phyloP scores from a whole-genome alignment of 768 basidiomycete genomes.

The Boletellus emodensis region DNA sequence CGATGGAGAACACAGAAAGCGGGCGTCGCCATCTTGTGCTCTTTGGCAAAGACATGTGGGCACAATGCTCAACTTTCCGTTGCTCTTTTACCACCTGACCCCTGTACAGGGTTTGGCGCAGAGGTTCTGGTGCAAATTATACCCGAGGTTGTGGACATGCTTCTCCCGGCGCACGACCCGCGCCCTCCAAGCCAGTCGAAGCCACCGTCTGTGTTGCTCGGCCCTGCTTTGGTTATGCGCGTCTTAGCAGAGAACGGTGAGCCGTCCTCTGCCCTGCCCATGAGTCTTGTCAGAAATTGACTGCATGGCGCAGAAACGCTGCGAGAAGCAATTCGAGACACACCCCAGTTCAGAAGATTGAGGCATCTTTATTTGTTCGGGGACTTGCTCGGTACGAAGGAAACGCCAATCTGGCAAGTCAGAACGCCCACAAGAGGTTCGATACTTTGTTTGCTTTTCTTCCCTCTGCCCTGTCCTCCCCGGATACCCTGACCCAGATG shows the following conservation, averaged over 20 bases:
- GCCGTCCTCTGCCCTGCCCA: neutral
- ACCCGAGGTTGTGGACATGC: slow-evolving; percentile 11
- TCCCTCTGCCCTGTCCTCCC: neutral
- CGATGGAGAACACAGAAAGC: slow-evolving; percentile 13
- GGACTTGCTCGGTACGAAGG: slow-evolving; percentile 2
- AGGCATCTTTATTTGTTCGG: slow-evolving; percentile 17
- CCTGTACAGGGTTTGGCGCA: slow-evolving; percentile 8
- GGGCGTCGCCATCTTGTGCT: slow-evolving; percentile 17
- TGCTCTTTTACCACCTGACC: neutral
- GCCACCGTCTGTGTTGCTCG: slow-evolving; percentile 8
- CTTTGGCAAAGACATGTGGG: slow-evolving; percentile 15
- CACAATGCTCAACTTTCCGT: neutral
- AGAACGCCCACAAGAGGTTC: slow-evolving; percentile 11
- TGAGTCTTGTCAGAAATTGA: neutral
- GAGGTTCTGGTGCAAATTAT: slow-evolving; percentile 8
- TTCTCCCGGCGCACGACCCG: slow-evolving; percentile 4
- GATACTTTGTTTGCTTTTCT: neutral
- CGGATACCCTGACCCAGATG: neutral
- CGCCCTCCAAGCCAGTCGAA: neutral
- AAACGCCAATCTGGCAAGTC: slow-evolving; percentile 11
- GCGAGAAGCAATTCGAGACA: slow-evolving; percentile 17
- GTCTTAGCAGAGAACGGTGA: slow-evolving; percentile 11
- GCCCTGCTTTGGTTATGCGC: slow-evolving; percentile 15
- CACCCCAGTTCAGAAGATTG: slow-evolving; percentile 9
- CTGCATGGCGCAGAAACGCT: slow-evolving; percentile 9